Evolutionary conservation across 2,329 filamentous ascomycete species (phyloP), one percentile per base, ranked within the genome.

Genomic region (Alternaria ethzedia): DNA sequence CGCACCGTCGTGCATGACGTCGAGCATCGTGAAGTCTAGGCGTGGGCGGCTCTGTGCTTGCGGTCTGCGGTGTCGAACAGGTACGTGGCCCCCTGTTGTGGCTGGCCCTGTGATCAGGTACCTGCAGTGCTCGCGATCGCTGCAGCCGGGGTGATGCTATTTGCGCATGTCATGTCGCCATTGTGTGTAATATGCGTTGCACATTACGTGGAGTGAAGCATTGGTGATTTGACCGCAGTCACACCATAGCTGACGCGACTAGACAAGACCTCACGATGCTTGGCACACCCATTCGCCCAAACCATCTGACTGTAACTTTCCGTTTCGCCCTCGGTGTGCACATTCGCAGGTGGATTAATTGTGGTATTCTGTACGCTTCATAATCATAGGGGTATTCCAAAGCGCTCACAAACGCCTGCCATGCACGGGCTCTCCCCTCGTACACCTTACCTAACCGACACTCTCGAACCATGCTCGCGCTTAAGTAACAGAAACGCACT

Each of bases 401-500:
- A 68, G 69, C 64, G 71, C 67, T 66, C 63, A 69, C 69, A 75
- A 78, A 79, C 76, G 75, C 77, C 75, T 65, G 71, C 47, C 65
- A 78, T 77, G 76, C 71, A 64, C 69, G 54, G 45, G 47, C 60
- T 63, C 44, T 51, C 62, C 62, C 64, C 63, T 69, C 65, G 56
- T 62, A 57, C 67, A 57, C 63, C 60, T 64, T 67, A 67, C 68
- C 68, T 65, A 65, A 65, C 57, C 59, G 54, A 49, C 45, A 49
- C 32, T 47, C 25, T 58, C 44, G 23, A 59, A 54, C 60, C 60
- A 49, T 52, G 56, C 41, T 57, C 61, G 66, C 56, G 61, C 55
- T 73, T 75, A 75, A 77, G 74, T 78, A 77, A 78, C 71, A 77
- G 73, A 77, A 78, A 78, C 68, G 64, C 54, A 58, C 60, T 65